Base-by-base conservation (phyloP, 306 rosid species). In the Ormosia semicastrata region DNA sequence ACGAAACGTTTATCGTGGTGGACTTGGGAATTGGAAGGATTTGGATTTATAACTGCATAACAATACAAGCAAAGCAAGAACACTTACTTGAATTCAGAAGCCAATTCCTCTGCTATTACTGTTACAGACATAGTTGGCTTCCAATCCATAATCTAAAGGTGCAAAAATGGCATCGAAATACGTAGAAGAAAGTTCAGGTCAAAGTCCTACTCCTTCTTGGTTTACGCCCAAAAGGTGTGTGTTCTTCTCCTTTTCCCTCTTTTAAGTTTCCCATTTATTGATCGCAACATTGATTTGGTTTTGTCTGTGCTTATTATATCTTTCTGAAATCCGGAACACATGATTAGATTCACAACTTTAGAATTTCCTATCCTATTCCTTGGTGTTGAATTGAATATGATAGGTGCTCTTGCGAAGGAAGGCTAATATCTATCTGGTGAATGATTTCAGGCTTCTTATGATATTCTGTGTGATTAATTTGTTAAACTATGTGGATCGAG, bases 401-500 rank as follows among this genome's bases (percentile, higher is more conserved):
- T 34, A 11, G 12, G 78, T 56, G 30, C 2, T 34, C 49, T 34
- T 29, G n/a, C 30, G 56, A 18, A 54, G 33, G 6, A 15, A 56
- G 36, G 67, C 9, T 39, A 41, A 3, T 14, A 0, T 57, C 29
- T 33, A 41, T n/a, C 3, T 58, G 58, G 4, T 11, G 57, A 24
- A 24, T 76, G 17, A 37, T 72, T 83, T 37, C 90, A 91, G 98
- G 90, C 84, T 94, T 85, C 93, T 95, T 7, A 12, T 85, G 4
- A 78, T 95, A 65, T 89, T 93, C 75, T 93, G 97, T 56, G 60
- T 84, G 41, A 86, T 95, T 81, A 93, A 93, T 72, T 13, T 85
- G 91, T 4, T 95, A 18, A 93, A 91, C 85, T 95, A 95, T 68
- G 88, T 93, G 81, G 97, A 93, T 81, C 94, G 97, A 60, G 98